Base-by-base conservation (phyloP, 1,284 basidiomycete species). In the Pholiota adiposa region DNA sequence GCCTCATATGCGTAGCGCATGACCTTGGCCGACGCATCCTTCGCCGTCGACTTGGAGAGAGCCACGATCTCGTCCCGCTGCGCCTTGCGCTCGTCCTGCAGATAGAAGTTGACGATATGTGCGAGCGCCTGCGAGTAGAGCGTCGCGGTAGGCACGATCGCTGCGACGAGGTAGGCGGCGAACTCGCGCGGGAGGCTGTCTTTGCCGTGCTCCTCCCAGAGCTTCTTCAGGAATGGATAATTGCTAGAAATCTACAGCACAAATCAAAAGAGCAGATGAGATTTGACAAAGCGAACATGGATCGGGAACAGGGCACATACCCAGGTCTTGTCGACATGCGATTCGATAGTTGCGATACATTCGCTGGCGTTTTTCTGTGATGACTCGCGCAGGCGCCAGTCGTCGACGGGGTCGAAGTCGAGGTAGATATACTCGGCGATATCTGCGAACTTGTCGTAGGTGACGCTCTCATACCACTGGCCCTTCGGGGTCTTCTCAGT, bases 91-190 rank as follows among this genome's bases (percentile, higher is more conserved):
- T 71, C 73, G 1, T 80, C 75, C 25, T 79, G 73, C 18, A 91
- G 73, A 67, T 86, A 92, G 72, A 85, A 89, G 70, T 90, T 79
- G 51, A 92, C 77, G 29, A 89, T 79, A 56, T 84, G 79, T 2
- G 83, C 78, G 27, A 89, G 71, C 4, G 81, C 79, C 63, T 83
- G 78, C 3, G 86, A 83, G 72, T 83, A 87, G 18, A 82, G 67
- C 0, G 80, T 73, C 1, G 82, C 77, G 4, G 83, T 82, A 5
- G 84, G 82, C 12, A 85, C 75, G 12, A 79, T 69, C 59, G 83
- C 79, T 6, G 77, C 75, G 63, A 86, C 81, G 23, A 84, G 69
- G 25, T 74, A 73, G 1, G 70, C 71, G 0, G 80, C 75, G 9
- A 83, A 64, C n/a, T 77, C 73, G 12, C 72, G 63, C n/a, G 29